Base-by-base conservation (phyloP, 306 rosid species). In the Comarum palustre region DNA sequence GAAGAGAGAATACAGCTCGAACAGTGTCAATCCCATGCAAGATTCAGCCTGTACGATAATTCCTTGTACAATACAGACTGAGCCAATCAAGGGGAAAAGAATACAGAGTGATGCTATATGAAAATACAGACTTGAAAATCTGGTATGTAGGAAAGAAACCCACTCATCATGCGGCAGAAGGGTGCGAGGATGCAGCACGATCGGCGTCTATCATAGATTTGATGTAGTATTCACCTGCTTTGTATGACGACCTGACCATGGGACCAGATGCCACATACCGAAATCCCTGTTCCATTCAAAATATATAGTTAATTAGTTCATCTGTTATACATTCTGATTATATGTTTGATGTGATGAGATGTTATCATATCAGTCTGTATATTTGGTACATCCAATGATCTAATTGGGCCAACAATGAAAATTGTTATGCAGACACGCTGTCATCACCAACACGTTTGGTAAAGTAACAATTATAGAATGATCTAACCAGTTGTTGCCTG, bases 211-310 rank as follows among this genome's bases (percentile, higher is more conserved):
- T 93, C 98, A 93, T 90, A 74, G 98, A 90, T 82, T 93, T 93
- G 76, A 93, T 93, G 72, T 93, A 90, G 89, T 79, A 94, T 77
- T 89, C 97, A 64, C 95, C 98, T 36, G 98, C 98, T 69, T 91
- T 88, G 83, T 89, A 94, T 65, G 96, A 91, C 36, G 96, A 94
- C 78, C 97, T 94, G 66, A 94, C 97, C 93, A 91, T 84, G 61
- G 96, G 99, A 59, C 99, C 92, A 69, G 97, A 89, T 39, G 97
- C 99, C 74, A 94, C 95, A 58, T 91, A 89, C 58, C 91, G 91
- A 74, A 94, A 92, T 51, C 96, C 97, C 97, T 89, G 86, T 75
- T 36, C 65, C 77, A 69, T 34, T 38, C 57, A 45, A 63, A 58
- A 70, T 31, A 69, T 10, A 20, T 29, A 52, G 8, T 29, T 22